Conservation (phyloP, 352 stramenopile genomes). For the Pythium scleroteichum region DNA sequence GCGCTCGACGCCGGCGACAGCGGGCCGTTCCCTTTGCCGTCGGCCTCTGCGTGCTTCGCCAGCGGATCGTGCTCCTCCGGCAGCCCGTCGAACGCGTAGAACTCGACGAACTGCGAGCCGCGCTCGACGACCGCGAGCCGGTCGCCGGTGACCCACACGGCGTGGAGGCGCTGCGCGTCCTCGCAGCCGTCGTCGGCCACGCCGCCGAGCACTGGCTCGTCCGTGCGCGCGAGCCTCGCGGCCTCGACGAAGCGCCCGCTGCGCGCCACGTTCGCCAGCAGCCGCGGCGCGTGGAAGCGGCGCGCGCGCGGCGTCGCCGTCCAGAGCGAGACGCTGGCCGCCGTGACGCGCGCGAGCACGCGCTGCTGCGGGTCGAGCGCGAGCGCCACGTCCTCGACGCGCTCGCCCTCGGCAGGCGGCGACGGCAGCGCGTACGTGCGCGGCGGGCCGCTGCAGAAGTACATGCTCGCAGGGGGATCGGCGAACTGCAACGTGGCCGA, state of each 20-base stretch:
- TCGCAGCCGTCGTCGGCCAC: conserved; percentile 26
- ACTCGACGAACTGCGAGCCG: conserved; percentile 57
- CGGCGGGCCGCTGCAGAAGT: conserved; percentile 71
- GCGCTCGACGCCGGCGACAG: conserved; percentile 28
- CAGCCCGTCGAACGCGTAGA: conserved; percentile 70
- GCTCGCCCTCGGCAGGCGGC: conserved; percentile 11
- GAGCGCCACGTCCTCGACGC: conserved; percentile 49
- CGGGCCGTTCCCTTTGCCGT: conserved; percentile 2
- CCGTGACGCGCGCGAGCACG: conserved; percentile 63
- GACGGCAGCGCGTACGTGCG: conserved; percentile 47
- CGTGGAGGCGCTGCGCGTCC: conserved; percentile 42
- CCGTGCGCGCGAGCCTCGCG: background rate
- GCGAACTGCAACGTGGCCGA: conserved; percentile 6
- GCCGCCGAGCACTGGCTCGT: conserved; percentile 5
- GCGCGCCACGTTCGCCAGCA: conserved; percentile 40
- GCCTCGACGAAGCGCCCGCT: conserved; percentile 27
- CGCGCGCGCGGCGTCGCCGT: conserved; percentile 29
- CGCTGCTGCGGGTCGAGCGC: conserved; percentile 50
- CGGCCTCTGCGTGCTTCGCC: conserved; percentile 1
- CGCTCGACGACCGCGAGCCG: conserved; percentile 68
- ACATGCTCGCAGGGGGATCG: conserved; percentile 36
- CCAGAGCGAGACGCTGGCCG: conserved; percentile 48
- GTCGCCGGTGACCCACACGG: conserved; percentile 53
- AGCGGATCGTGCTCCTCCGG: conserved; percentile 12
- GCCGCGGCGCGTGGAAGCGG: conserved; percentile 39